These are phyloP conservation scores for Hygrophila difformis DNA, from an alignment of 257 asterid species.

Conservation along the genomic window DNA sequence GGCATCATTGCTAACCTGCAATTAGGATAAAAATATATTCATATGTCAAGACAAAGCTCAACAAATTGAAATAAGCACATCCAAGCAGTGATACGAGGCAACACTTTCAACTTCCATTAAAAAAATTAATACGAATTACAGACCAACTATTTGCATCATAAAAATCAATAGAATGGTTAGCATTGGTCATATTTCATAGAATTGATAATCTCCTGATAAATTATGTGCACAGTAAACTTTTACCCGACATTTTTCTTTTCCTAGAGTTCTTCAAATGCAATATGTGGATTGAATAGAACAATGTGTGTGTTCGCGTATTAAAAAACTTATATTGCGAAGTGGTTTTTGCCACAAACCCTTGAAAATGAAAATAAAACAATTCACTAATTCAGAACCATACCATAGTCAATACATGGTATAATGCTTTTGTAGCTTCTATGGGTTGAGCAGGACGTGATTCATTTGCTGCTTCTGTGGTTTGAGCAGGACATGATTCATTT, in stretches of 20 bases:
- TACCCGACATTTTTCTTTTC: too few relatives aligned
- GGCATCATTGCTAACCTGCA: constrained; percentile 58
- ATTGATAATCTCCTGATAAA: too few relatives aligned
- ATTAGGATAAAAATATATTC: constrained; percentile 13
- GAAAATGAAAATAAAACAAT: background rate
- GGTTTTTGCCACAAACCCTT: too few relatives aligned
- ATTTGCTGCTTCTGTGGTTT: constrained; percentile 19
- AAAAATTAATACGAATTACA: too few relatives aligned
- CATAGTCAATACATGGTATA: constrained; percentile 60
- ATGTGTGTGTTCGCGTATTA: too few relatives aligned
- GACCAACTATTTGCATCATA: constrained; percentile 1
- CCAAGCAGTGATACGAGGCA: background rate
- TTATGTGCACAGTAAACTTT: too few relatives aligned
- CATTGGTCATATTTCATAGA: too few relatives aligned
- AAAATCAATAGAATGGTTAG: too few relatives aligned
- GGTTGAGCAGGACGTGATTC: constrained; percentile 22
- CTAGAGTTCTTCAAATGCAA: too few relatives aligned
- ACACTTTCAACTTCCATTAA: constrained; percentile 10
- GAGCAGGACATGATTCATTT: constrained; percentile 17
- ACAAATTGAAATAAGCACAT: constrained; percentile 2
- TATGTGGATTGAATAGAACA: too few relatives aligned
- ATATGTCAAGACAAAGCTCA: constrained; percentile 9
- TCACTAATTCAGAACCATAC: constrained; percentile 31
- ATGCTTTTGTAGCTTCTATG: constrained; percentile 49
- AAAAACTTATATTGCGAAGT: too few relatives aligned